Percentiles rank a stretch among this genome's conserved stretches.
phyloP scores from a whole-genome alignment of 306 rosid genomes.

The Cicer chorassanicum region DNA sequence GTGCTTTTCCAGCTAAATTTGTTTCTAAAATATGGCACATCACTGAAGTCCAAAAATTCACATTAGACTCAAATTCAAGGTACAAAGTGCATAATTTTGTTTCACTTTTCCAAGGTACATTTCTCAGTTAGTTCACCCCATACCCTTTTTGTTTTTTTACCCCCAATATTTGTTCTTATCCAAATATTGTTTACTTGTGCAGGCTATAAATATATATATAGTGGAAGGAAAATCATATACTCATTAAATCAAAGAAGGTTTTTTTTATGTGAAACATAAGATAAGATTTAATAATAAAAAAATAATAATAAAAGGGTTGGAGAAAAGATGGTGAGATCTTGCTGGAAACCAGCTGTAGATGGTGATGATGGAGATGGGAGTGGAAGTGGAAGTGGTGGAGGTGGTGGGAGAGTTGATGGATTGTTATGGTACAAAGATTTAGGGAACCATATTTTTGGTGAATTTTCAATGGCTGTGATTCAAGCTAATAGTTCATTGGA shows the following conservation, averaged over 20 bases:
- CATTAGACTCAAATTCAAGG: conserved; percentile 64
- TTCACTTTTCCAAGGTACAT: conserved; percentile 61
- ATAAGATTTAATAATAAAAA: background rate
- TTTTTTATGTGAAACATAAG: conserved; percentile 1
- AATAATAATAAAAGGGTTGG: background rate
- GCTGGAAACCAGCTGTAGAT: conserved; percentile 72
- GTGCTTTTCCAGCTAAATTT: conserved; percentile 78
- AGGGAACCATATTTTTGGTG: conserved; percentile 81
- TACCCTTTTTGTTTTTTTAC: conserved; percentile 59
- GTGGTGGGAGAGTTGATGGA: conserved; percentile 71
- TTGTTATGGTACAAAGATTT: conserved; percentile 86
- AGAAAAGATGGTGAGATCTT: conserved; percentile 70
- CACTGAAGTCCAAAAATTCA: conserved; percentile 43
- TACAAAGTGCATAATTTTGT: conserved; percentile 51
- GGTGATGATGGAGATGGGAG: conserved; percentile 69
- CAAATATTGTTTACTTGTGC: conserved; percentile 56
- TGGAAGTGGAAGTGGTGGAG: conserved; percentile 53
- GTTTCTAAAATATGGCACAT: conserved; percentile 61
- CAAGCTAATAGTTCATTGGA: conserved; percentile 82
- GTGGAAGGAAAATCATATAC: background rate
- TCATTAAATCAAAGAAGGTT: too few relatives aligned
- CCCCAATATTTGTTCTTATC: conserved; percentile 56
- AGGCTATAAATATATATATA: conserved; percentile 45
- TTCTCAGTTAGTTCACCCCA: conserved; percentile 64
- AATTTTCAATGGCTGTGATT: conserved; percentile 89